phyloP scores from a whole-genome alignment of 345 rosid genomes.

The Atalantia buxifolia region DNA sequence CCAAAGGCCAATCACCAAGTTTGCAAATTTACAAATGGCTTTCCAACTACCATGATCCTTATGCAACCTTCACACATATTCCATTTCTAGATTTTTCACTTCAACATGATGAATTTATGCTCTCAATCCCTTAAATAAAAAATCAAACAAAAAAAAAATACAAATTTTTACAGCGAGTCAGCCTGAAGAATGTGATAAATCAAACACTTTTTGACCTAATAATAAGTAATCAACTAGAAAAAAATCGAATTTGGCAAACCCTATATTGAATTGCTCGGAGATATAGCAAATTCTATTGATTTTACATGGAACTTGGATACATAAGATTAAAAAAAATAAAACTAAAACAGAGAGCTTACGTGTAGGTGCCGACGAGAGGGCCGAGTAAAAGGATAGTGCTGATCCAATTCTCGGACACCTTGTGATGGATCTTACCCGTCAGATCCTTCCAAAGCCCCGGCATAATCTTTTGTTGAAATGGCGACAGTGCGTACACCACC shows the following conservation, averaged over 20 bases:
- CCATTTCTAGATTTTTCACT: neutral
- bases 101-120: neutral
- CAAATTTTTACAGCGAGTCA: too few species aligned
- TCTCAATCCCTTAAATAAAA: neutral
- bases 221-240: neutral
- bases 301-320: neutral
- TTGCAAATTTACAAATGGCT: neutral
- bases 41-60: neutral
- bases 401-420: constrained; percentile 87
- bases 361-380: constrained; percentile 61
- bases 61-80: neutral
- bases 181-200: neutral
- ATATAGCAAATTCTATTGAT: neutral
- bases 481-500: constrained; percentile 74
- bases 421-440: constrained; percentile 72
- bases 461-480: constrained; percentile 83
- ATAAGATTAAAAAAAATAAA: neutral
- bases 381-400: constrained; percentile 59
- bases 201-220: neutral
- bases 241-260: neutral
- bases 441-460: constrained; percentile 70
- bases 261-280: neutral
- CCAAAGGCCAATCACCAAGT: neutral
- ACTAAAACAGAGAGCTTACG: constrained; percentile 29
- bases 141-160: too few species aligned